Evolutionary conservation across 2,329 filamentous ascomycete genomes (phyloP).

Genomic region (Diaporthe citrichinensis): DNA sequence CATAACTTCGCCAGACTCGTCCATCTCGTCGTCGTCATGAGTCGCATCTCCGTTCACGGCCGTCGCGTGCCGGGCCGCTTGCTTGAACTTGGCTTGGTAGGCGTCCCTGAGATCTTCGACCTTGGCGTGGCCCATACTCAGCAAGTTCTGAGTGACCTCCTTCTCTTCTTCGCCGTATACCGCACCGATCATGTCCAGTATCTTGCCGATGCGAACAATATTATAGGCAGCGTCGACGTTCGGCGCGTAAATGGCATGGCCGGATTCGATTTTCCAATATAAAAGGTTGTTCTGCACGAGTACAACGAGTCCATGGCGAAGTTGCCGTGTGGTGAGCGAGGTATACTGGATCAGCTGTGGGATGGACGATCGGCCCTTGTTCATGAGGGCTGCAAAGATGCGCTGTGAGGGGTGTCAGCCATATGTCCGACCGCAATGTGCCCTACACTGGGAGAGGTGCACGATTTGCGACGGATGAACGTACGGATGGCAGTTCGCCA

Average conservation of each 20-base stretch:
- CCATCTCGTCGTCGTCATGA: slow-evolving; percentile 49
- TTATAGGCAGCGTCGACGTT: slow-evolving; percentile 86
- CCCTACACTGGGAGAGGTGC: slow-evolving; percentile 39
- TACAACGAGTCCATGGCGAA: slow-evolving; percentile 85
- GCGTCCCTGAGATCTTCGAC: slow-evolving; percentile 78
- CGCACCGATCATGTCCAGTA: slow-evolving; percentile 80
- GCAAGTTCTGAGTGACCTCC: slow-evolving; percentile 80
- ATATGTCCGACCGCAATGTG: slow-evolving; percentile 31
- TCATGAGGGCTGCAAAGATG: slow-evolving; percentile 85
- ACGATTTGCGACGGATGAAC: slow-evolving; percentile 51
- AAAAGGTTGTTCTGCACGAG: slow-evolving; percentile 91
- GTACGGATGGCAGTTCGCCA: slow-evolving; percentile 92
- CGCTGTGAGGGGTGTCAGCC: slow-evolving; percentile 67
- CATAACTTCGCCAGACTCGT: slow-evolving; percentile 54
- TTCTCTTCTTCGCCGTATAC: slow-evolving; percentile 82
- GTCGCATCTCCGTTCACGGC: slow-evolving; percentile 38
- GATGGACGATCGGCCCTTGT: slow-evolving; percentile 82
- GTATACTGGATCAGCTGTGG: slow-evolving; percentile 79
- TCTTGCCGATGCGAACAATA: slow-evolving; percentile 84
- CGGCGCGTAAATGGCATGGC: slow-evolving; percentile 84
- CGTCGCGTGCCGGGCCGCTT: slow-evolving; percentile 42
- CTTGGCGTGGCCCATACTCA: slow-evolving; percentile 83
- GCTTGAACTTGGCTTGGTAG: slow-evolving; percentile 59
- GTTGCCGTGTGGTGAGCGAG: slow-evolving; percentile 78
- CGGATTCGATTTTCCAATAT: slow-evolving; percentile 78